Percentiles rank a stretch among this genome's conserved stretches.
These are phyloP conservation scores for Fagus sylvatica DNA, from an alignment of 306 rosid species.

Conservation along the genomic window DNA sequence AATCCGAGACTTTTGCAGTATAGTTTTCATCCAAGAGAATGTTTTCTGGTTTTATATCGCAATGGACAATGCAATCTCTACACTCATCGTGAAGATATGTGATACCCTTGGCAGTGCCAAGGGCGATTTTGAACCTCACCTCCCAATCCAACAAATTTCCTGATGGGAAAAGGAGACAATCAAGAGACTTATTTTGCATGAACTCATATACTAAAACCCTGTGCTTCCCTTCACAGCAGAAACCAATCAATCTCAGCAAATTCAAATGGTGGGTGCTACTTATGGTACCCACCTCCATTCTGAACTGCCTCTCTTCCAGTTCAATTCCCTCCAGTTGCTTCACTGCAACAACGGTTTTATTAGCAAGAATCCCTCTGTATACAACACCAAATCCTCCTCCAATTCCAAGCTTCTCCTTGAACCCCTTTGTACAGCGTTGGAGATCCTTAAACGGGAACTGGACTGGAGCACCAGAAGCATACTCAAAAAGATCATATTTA, in stretches of 20 bases:
- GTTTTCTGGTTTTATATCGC: slow-evolving; percentile 91
- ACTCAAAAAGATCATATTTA: slow-evolving; percentile 88
- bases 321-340: slow-evolving; percentile 87
- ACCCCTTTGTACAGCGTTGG: slow-evolving; percentile 69
- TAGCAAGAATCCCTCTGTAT: slow-evolving; percentile 67
- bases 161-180: slow-evolving; percentile 49
- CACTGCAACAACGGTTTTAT: slow-evolving; percentile 69
- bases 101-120: slow-evolving; percentile 86
- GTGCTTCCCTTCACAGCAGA: slow-evolving; percentile 86
- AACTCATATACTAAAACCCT: slow-evolving; percentile 84
- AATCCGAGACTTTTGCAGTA: slow-evolving; percentile 79
- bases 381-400: slow-evolving; percentile 83
- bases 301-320: slow-evolving; percentile 86
- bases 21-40: slow-evolving; percentile 73
- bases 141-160: slow-evolving; percentile 70
- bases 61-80: slow-evolving; percentile 81
- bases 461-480: slow-evolving; percentile 91
- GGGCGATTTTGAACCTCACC: slow-evolving; percentile 56
- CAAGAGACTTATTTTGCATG: slow-evolving; percentile 83
- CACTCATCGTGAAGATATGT: slow-evolving; percentile 95
- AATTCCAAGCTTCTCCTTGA: slow-evolving; percentile 84
- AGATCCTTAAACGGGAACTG: slow-evolving; percentile 83
- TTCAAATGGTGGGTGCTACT: slow-evolving; percentile 93
- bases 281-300: slow-evolving; percentile 86
- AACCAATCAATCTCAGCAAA: slow-evolving; percentile 83